Percentiles rank a stretch among this genome's conserved stretches.
These are phyloP conservation scores for Fusarium sp. DNA, from an alignment of 2,329 filamentous ascomycete genomes.

Conservation along the genomic window DNA sequence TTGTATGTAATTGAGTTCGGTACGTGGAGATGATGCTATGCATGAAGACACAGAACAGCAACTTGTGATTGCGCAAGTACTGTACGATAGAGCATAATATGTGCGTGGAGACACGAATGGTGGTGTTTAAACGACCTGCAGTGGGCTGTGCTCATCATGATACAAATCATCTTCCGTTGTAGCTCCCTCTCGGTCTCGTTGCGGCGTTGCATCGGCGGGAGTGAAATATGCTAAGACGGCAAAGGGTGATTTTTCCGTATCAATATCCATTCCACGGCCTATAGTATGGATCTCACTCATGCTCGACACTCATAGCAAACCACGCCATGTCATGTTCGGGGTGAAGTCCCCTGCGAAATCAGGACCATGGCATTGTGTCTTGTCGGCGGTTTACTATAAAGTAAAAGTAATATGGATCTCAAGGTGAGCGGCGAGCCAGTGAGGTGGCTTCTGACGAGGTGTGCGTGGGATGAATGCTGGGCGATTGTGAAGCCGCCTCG, in stretches of 20 bases:
- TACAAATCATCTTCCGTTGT: constrained; percentile 7
- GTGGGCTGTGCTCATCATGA: constrained; percentile 16
- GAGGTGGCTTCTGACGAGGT: constrained; percentile 15
- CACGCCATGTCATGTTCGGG: constrained; percentile 15
- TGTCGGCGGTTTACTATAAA: constrained; percentile 18
- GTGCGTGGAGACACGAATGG: constrained; percentile 13
- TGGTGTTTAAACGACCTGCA: not conserved
- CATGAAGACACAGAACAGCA: constrained; percentile 13
- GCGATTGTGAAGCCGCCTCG: constrained; percentile 21
- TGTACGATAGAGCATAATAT: not conserved
- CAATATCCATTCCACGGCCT: constrained; percentile 1
- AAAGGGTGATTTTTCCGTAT: constrained; percentile 29
- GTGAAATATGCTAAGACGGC: constrained; percentile 32
- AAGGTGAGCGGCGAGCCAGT: constrained; percentile 30
- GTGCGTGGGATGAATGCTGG: constrained; percentile 33
- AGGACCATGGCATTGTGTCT: constrained; percentile 8
- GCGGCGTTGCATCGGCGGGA: constrained; percentile 40
- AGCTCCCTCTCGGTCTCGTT: constrained; percentile 33
- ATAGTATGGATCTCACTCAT: constrained; percentile 1
- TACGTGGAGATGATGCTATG: constrained; percentile 25
- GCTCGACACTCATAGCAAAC: constrained; percentile 12
- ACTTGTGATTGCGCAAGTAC: not conserved
- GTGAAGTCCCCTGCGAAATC: constrained; percentile 3
- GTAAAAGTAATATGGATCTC: constrained; percentile 17
- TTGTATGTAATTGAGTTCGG: constrained; percentile 22